These are phyloP conservation scores for Penicillium diatomitis DNA, from an alignment of 495 filamentous ascomycete species.

Conservation along the genomic window DNA sequence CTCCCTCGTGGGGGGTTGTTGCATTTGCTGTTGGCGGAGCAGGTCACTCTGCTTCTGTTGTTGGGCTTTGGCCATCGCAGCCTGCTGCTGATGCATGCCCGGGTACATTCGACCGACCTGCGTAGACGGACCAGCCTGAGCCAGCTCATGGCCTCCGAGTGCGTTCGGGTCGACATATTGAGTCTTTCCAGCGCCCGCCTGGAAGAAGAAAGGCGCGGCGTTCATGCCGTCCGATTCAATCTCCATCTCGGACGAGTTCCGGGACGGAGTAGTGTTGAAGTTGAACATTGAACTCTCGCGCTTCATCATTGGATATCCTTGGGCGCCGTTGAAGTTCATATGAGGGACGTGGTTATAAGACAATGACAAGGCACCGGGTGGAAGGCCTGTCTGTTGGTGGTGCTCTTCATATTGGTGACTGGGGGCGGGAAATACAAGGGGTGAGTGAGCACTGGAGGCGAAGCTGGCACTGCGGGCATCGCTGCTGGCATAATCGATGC, in stretches of 20 bases:
- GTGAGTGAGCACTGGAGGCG: conserved; percentile 35
- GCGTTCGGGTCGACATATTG: conserved; percentile 64
- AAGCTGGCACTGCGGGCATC: conserved; percentile 34
- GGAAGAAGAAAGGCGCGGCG: conserved; percentile 44
- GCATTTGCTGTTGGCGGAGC: conserved; percentile 47
- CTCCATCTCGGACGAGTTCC: conserved; percentile 45
- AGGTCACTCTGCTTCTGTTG: conserved; percentile 60
- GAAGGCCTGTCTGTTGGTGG: conserved; percentile 83
- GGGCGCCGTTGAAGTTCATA: conserved; percentile 44
- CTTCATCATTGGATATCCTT: conserved; percentile 43
- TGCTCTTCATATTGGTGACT: conserved; percentile 90
- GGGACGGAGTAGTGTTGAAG: conserved; percentile 49
- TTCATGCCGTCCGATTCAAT: conserved; percentile 53
- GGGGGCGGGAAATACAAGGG: conserved; percentile 60
- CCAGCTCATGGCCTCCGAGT: conserved; percentile 49
- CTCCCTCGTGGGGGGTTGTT: conserved; percentile 29
- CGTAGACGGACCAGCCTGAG: conserved; percentile 36
- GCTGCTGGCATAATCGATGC: conserved; percentile 27
- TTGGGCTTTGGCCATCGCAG: conserved; percentile 67
- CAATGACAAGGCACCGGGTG: conserved; percentile 65
- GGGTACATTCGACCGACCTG: conserved; percentile 69
- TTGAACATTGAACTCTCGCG: conserved; percentile 36
- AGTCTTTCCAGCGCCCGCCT: conserved; percentile 25
- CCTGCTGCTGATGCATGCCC: conserved; percentile 86
- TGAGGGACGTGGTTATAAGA: conserved; percentile 51